Evolutionary conservation across 495 filamentous ascomycete genomes (phyloP).

Genomic region (Xylaria scruposa): DNA sequence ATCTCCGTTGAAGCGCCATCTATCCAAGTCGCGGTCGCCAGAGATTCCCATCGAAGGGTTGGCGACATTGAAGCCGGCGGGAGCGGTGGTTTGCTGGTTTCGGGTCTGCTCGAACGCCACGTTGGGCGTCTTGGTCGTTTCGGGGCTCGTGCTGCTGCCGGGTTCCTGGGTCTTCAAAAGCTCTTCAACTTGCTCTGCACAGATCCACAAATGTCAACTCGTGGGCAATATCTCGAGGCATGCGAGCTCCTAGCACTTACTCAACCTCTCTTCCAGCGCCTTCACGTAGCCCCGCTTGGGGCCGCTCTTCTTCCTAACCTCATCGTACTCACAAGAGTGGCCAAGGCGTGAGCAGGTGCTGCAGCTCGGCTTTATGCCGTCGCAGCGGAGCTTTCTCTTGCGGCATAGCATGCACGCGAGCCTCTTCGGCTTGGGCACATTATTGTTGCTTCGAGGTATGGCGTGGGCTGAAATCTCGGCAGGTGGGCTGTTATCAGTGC

Average conservation of each 20-base stretch:
- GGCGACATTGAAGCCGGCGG: slow-evolving; percentile 52
- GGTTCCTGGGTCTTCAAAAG: slow-evolving; percentile 78
- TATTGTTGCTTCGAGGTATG: slow-evolving; percentile 51
- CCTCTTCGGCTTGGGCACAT: slow-evolving; percentile 83
- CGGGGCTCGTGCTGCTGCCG: slow-evolving; percentile 39
- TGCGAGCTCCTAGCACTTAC: slow-evolving; percentile 57
- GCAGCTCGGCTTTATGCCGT: slow-evolving; percentile 82
- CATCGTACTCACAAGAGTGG: slow-evolving; percentile 94
- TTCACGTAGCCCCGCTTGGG: slow-evolving; percentile 99
- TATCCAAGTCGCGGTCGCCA: slow-evolving; percentile 54
- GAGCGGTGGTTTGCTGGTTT: slow-evolving; percentile 43
- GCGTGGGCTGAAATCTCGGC: slow-evolving; percentile 29
- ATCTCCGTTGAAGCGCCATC: slow-evolving; percentile 59
- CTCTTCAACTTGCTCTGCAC: slow-evolving; percentile 90
- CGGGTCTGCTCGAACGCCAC: slow-evolving; percentile 42
- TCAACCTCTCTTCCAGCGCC: slow-evolving; percentile 90
- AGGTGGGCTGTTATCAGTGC: slow-evolving; percentile 37
- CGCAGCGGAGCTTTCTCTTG: slow-evolving; percentile 88
- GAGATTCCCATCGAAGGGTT: slow-evolving; percentile 54
- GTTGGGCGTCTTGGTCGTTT: slow-evolving; percentile 41
- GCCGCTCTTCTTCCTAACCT: slow-evolving; percentile 95
- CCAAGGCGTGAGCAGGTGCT: slow-evolving; percentile 88
- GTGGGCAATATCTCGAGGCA: slow-evolving; percentile 24
- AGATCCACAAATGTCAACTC: slow-evolving; percentile 27
- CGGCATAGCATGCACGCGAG: slow-evolving; percentile 97